phyloP scores from a whole-genome alignment of 441 rosid species.

The Croton laevigatus region DNA sequence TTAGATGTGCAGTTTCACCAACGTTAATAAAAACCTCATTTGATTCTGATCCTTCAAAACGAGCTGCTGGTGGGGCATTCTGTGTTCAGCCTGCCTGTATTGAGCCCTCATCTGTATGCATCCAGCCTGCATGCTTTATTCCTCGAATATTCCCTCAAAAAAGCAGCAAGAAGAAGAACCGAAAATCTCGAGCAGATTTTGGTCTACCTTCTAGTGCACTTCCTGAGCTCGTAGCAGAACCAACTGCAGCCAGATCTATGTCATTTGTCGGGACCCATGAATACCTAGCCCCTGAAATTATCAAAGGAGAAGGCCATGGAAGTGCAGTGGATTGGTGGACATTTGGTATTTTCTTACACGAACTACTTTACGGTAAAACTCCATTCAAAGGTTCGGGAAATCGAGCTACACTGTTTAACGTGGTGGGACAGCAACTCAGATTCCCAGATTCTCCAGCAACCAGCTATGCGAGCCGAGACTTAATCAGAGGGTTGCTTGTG shows the following conservation, averaged over 20 bases:
- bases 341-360: slow-evolving; percentile 86
- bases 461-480: slow-evolving; percentile 73
- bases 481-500: slow-evolving; percentile 77
- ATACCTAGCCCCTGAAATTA: slow-evolving; percentile 97
- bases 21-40: slow-evolving; percentile 70
- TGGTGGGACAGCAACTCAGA: slow-evolving; percentile 87
- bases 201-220: slow-evolving; percentile 52
- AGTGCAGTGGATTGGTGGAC: slow-evolving; percentile 99
- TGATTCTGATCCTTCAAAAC: slow-evolving; percentile 55
- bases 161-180: slow-evolving; percentile 65
- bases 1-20: slow-evolving; percentile 85
- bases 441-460: slow-evolving; percentile 92
- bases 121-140: slow-evolving; percentile 84
- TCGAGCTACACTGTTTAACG: slow-evolving; percentile 89
- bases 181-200: slow-evolving; percentile 50
- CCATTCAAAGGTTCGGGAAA: slow-evolving; percentile 97
- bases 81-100: slow-evolving; percentile 85
- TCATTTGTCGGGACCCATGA: slow-evolving; percentile 98
- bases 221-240: slow-evolving; percentile 95
- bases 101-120: slow-evolving; percentile 81
- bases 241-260: slow-evolving; percentile 93
- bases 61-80: slow-evolving; percentile 48
- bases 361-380: slow-evolving; percentile 77
- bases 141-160: slow-evolving; percentile 78
- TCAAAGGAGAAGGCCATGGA: slow-evolving; percentile 97